phyloP scores from a whole-genome alignment of 768 basidiomycete genomes.

The Hygrocybe coccinea region DNA sequence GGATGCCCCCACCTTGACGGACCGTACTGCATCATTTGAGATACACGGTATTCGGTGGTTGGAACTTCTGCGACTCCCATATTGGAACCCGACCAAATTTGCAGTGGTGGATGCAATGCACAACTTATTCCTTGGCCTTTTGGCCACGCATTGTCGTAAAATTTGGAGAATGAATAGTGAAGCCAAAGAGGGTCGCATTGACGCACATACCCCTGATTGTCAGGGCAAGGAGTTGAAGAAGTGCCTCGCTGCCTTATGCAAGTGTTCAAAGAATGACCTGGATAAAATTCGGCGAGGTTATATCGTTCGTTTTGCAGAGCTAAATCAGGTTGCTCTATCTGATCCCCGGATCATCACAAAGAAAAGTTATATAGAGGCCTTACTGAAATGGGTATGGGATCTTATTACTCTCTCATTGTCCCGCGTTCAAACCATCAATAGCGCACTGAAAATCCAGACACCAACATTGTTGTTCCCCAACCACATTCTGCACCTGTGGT shows the following conservation, averaged over 20 bases:
- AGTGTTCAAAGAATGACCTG: neutral
- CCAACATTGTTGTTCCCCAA: neutral
- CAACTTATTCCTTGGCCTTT: conserved; percentile 4
- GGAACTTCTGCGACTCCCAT: conserved; percentile 8
- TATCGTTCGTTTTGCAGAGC: neutral
- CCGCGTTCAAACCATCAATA: neutral
- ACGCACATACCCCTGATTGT: neutral
- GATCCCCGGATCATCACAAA: neutral
- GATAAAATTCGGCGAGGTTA: neutral
- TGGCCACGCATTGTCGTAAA: conserved; percentile 1
- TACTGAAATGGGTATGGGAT: neutral
- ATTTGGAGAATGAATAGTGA: conserved; percentile 9
- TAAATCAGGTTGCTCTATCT: neutral
- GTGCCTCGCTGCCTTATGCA: neutral
- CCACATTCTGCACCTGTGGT: neutral
- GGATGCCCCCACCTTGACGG: conserved; percentile 11
- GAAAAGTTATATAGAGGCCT: neutral
- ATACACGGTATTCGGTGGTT: conserved; percentile 16
- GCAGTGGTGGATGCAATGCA: conserved; percentile 10
- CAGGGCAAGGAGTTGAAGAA: neutral
- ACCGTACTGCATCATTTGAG: conserved; percentile 15
- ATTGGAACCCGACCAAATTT: conserved; percentile 9
- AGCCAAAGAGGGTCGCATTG: neutral
- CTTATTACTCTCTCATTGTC: neutral
- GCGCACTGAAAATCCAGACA: neutral